Evolutionary conservation across 768 basidiomycete species (phyloP), one percentile per base, ranked within the genome.

Genomic region (Chalciporus piperatus): DNA sequence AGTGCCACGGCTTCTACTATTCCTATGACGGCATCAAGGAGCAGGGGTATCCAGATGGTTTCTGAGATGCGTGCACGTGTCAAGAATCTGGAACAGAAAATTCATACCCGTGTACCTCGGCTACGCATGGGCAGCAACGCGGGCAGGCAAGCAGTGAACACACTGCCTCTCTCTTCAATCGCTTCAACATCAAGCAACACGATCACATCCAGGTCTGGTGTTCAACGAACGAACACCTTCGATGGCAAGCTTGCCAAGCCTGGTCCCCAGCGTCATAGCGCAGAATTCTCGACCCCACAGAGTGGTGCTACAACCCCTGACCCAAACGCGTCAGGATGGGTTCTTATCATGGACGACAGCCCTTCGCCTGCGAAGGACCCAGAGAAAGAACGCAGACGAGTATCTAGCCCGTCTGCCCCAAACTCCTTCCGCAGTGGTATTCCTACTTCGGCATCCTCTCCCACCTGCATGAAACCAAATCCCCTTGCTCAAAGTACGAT

Each of bases 11-110:
- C 69, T 9, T 59, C 65, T 7, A 60, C 54, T 43, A 65, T 72
- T 37, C 65, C 67, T 8, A 58, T 76, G 48, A 78, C 79, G 3
- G 70, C 80, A 12, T 78, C 87, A 4, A 87, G 77, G 73, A 91
- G 80, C 66, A 87, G 84, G 65, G 91, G 90, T 23, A 89, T 92
- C 3, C 90, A 93, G 63, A 93, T 94, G 92, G 89, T 92, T 6
- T 87, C 88, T 20, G 92, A 93, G 65, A 91, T 94, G 87, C 82
- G 92, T 38, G 89, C 89, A 35, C 79, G 87, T 46, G 90, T 93
- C 27, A 83, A 76, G 63, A 87, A 85, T 59, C 70, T 93, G 35
- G 89, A 92, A 61, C 89, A 90, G 70, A 89, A 87, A 70, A 88
- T 93, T 41, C 89, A 92, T 61, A 90, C 89, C 40, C 87, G 87